phyloP scores from a whole-genome alignment of 208 protist species.

The Leptomonas pyrrhocoris region DNA sequence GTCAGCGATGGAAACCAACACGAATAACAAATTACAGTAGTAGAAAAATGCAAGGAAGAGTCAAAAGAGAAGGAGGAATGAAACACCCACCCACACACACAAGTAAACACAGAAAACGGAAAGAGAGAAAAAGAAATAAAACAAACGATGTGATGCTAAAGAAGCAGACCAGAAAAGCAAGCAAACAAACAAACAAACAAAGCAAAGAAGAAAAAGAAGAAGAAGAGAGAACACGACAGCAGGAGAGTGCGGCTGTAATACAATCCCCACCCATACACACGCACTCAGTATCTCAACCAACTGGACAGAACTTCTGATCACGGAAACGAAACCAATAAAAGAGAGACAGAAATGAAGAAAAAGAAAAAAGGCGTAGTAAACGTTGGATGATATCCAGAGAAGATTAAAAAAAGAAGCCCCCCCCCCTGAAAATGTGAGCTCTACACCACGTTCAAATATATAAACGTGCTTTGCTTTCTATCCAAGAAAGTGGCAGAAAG shows the following conservation, averaged over 20 bases:
- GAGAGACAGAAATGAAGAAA: conserved; percentile 10
- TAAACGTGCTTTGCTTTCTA: too few relatives aligned
- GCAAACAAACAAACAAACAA: conserved; percentile 18
- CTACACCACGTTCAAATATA: too few relatives aligned
- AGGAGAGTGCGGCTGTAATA: too few relatives aligned
- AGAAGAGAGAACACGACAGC: not conserved
- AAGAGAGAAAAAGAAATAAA: not conserved
- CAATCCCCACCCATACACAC: too few relatives aligned
- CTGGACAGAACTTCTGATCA: not conserved
- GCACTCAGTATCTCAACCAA: too few relatives aligned
- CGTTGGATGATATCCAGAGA: not conserved
- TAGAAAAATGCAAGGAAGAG: conserved; percentile 10
- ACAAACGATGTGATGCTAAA: not conserved
- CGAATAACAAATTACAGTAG: too few relatives aligned
- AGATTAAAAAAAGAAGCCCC: conserved; percentile 6
- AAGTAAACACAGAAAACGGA: not conserved
- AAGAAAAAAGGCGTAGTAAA: not conserved
- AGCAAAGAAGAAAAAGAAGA: conserved; percentile 2
- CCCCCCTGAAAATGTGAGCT: too few relatives aligned
- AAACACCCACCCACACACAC: not conserved
- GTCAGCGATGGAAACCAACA: too few relatives aligned
- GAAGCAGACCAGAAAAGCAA: conserved; percentile 5
- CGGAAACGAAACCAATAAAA: not conserved
- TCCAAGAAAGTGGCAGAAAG: not conserved
- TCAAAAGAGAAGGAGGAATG: not conserved